Conservation (phyloP, 1,284 basidiomycete genomes). For the Malassezia vespertilionis region DNA sequence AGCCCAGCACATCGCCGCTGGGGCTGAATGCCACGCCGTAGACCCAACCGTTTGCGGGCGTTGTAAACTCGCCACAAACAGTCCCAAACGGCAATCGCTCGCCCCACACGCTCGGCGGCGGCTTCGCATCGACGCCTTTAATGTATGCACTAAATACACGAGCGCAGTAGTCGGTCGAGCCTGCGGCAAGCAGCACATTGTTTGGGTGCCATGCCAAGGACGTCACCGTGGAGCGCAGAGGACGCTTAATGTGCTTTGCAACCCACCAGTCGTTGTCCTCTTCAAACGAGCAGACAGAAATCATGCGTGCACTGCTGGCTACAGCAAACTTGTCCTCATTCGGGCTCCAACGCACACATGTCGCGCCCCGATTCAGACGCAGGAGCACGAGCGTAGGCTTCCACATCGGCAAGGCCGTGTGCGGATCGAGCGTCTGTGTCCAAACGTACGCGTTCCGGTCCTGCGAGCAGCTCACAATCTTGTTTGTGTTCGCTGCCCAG, state of each 20-base stretch:
- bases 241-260: constrained; percentile 92
- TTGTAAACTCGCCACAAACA: constrained; percentile 82
- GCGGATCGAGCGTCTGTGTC: constrained; percentile 66
- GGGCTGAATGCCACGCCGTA: constrained; percentile 92
- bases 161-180: constrained; percentile 87
- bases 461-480: constrained; percentile 94
- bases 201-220: constrained; percentile 96
- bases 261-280: constrained; percentile 92
- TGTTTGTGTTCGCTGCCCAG: constrained; percentile 92
- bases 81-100: constrained; percentile 96
- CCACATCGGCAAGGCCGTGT: constrained; percentile 75
- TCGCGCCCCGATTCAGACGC: constrained; percentile 89
- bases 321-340: constrained; percentile 98
- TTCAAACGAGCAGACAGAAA: constrained; percentile 45
- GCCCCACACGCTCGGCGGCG: constrained; percentile 83
- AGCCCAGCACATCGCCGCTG: constrained; percentile 80
- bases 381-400: constrained; percentile 94
- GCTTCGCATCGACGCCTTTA: constrained; percentile 92
- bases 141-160: constrained; percentile 98
- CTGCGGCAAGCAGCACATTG: constrained; percentile 85
- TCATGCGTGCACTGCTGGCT: constrained; percentile 68
- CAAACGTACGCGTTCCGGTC: constrained; percentile 99
- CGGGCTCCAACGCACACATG: constrained; percentile 89
- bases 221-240: constrained; percentile 81
- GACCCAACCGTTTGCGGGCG: constrained; percentile 88